Percentiles rank a stretch among this genome's conserved stretches.
phyloP scores from a whole-genome alignment of 2,329 filamentous ascomycete species.

The Fusarium floridanum region DNA sequence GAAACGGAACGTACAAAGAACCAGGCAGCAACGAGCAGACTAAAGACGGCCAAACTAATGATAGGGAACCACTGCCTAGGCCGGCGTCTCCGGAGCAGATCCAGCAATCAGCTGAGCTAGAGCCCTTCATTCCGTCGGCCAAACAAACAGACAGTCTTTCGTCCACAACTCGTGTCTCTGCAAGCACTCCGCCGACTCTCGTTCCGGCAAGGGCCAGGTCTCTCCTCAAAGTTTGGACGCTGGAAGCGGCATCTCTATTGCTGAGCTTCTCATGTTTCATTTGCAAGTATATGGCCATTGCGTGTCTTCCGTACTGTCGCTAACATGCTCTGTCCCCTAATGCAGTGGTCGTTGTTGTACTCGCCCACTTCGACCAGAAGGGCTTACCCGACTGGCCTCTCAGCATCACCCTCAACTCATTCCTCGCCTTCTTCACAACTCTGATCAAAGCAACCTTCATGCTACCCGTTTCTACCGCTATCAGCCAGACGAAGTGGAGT shows the following conservation, averaged over 20 bases:
- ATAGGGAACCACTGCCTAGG: not conserved
- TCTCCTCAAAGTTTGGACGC: not conserved
- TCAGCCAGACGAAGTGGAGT: not conserved
- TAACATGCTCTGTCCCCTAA: not conserved
- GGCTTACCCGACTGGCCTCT: not conserved
- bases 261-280: not conserved
- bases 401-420: not conserved
- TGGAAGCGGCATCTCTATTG: not conserved
- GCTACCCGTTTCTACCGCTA: not conserved
- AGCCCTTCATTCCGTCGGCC: not conserved
- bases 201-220: not conserved
- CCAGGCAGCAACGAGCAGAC: no score
- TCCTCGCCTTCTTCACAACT: not conserved
- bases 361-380: not conserved
- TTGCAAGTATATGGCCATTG: not conserved
- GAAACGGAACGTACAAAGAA: not conserved
- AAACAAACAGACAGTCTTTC: not conserved
- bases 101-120: not conserved
- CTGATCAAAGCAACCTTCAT: not conserved
- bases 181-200: not conserved
- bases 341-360: not conserved
- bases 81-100: not conserved
- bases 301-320: not conserved
- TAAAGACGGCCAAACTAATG: fast-evolving
- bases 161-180: not conserved